Evolutionary conservation across 2,329 filamentous ascomycete species (phyloP), one percentile per base, ranked within the genome.

Genomic region (Tolypocladium capitatum): DNA sequence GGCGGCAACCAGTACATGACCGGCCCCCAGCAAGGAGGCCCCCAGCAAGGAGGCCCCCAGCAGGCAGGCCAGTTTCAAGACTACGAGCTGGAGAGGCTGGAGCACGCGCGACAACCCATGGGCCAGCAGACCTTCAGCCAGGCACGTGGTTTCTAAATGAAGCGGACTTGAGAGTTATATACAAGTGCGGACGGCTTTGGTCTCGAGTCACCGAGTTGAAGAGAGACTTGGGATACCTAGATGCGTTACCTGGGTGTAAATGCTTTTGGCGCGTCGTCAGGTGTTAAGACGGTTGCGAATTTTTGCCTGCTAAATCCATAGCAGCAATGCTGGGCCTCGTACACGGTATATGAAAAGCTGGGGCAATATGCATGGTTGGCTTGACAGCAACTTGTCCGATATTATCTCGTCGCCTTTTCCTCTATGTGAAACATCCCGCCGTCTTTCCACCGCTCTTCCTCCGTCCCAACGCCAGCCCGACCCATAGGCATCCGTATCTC

Each of bases 21-120:
- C n/a, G 36, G 41, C 21, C 24, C 42, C 10, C 36, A 47, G 14
- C 48, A 44, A 31, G 21, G 24, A 10, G 42, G 30, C 5, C 24
- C 24, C 11, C 38, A 1, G 16, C 38, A 28, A n/a, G 16, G 8
- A 11, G 28, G 45, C 31, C 30, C 24, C 11, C 38, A 1, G 16
- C 38, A 28, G 11, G 16, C 14, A 11, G 28, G 45, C 31, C 30
- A 46, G 32, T 64, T 60, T 24, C 56, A 65, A 38, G 60, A 65
- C 36, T 63, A 66, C 13, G 63, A 66, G 51, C 44, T 66, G 20
- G 48, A 50, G 48, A 52, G 54, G 18, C 46, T 61, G 51, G 46
- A 53, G 16, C 35, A 45, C 27, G 41, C 47, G 36, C 47, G 24
- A 11, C 42, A 16, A 5, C 41, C 30, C 6, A 33, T 48, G 13